phyloP scores from a whole-genome alignment of 2,329 filamentous ascomycete species.

The Didymosphaeria variabile region DNA sequence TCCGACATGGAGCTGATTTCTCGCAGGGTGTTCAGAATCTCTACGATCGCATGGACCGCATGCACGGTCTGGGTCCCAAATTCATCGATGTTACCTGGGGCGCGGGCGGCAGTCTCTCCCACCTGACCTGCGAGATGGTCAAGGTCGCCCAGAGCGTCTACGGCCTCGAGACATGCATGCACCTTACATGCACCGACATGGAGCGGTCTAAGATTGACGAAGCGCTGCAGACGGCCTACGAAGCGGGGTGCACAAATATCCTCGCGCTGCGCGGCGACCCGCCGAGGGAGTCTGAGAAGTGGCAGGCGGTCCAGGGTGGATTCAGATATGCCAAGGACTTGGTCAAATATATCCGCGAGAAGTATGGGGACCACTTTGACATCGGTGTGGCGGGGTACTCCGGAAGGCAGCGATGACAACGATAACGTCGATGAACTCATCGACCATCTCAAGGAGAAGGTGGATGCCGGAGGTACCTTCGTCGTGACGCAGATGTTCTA shows the following conservation, averaged over 20 bases:
- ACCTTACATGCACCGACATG: conserved; percentile 99
- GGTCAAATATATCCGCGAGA: conserved; percentile 80
- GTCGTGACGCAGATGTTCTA: conserved; percentile 99
- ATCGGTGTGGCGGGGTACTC: conserved; percentile 98
- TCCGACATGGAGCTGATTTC: neutral
- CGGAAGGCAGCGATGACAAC: conserved; percentile 94
- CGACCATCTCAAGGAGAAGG: conserved; percentile 95
- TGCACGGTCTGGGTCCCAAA: conserved; percentile 91
- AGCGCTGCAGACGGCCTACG: conserved; percentile 87
- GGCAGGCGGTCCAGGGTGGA: conserved; percentile 85
- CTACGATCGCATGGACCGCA: conserved; percentile 99
- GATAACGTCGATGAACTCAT: conserved; percentile 84
- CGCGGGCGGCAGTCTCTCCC: conserved; percentile 87
- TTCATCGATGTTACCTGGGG: conserved; percentile 99
- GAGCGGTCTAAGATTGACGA: conserved; percentile 89
- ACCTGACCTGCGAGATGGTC: conserved; percentile 97
- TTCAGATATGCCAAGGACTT: conserved; percentile 95
- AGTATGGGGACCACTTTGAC: conserved; percentile 90
- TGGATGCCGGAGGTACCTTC: conserved; percentile 91
- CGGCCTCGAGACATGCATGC: conserved; percentile 98
- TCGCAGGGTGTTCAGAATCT: conserved; percentile 89
- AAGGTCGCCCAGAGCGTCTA: conserved; percentile 93
- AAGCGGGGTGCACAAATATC: conserved; percentile 96
- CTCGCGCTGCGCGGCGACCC: conserved; percentile 92
- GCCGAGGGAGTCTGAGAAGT: conserved; percentile 90